Conservation (phyloP, 306 rosid genomes). For the Fragaria nilgerrensis region DNA sequence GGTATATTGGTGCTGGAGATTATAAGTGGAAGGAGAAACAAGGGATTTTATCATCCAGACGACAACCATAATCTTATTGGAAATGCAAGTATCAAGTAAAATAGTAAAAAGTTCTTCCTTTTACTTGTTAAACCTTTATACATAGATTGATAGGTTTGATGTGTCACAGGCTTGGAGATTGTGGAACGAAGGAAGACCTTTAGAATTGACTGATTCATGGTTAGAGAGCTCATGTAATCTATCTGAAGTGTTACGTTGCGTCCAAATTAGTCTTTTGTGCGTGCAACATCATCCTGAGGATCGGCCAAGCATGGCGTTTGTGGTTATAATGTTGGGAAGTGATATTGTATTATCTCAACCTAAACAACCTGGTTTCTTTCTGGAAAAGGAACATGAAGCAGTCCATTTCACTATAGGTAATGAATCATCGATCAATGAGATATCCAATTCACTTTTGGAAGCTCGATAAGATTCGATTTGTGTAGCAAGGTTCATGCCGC, state of each 20-base stretch:
- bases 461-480: too few species aligned
- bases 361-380: slow-evolving; percentile 33
- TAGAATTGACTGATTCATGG: slow-evolving; percentile 30
- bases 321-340: slow-evolving; percentile 46
- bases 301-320: slow-evolving; percentile 51
- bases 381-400: slow-evolving; percentile 10
- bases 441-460: too few species aligned
- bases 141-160: neutral
- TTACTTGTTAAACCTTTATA: neutral
- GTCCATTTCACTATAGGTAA: neutral
- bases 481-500: too few species aligned
- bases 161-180: slow-evolving; percentile 33
- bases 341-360: slow-evolving; percentile 41
- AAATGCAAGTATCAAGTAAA: slow-evolving; percentile 35
- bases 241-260: slow-evolving; percentile 30
- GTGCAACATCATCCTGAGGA: slow-evolving; percentile 45
- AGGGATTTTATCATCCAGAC: slow-evolving; percentile 31
- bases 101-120: neutral
- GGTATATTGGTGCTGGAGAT: slow-evolving; percentile 53
- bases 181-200: slow-evolving; percentile 32
- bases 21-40: slow-evolving; percentile 43
- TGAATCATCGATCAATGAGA: neutral
- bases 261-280: slow-evolving; percentile 50
- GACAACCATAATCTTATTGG: slow-evolving; percentile 44
- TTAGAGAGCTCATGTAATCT: slow-evolving; percentile 15